phyloP scores from a whole-genome alignment of 2,329 filamentous ascomycete genomes.

The Coniochaeta prunicola region DNA sequence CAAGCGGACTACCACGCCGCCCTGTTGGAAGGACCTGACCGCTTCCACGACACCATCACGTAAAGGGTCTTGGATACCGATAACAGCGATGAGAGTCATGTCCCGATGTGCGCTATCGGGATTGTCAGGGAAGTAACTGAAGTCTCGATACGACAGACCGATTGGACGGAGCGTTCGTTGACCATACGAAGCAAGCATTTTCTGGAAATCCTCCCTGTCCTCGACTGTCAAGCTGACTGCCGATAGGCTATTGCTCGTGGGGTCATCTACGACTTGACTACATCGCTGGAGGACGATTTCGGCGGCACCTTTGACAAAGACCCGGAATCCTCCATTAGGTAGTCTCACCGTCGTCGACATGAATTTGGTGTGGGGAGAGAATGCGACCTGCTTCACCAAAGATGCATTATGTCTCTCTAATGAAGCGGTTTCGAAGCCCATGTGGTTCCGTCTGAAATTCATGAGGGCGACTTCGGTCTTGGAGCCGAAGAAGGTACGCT shows the following conservation, averaged over 20 bases:
- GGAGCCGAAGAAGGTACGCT: conserved; percentile 39
- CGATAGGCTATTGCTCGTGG: conserved; percentile 40
- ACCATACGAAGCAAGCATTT: conserved; percentile 54
- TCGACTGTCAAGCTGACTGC: conserved; percentile 45
- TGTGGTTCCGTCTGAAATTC: conserved; percentile 39
- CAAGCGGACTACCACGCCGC: conserved; percentile 70
- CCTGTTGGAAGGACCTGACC: conserved; percentile 58
- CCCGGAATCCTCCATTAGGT: conserved; percentile 35
- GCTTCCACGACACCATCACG: conserved; percentile 60
- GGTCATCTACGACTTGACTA: conserved; percentile 34
- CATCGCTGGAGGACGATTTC: conserved; percentile 45
- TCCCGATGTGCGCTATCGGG: too few relatives aligned
- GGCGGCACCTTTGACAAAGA: conserved; percentile 50
- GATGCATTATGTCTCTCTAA: conserved; percentile 39
- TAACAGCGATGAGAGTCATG: conserved; percentile 63
- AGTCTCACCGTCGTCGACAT: conserved; percentile 49
- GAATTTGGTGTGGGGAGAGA: conserved; percentile 45
- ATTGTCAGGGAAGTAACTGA: too few relatives aligned
- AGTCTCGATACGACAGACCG: conserved; percentile 66
- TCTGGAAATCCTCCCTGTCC: conserved; percentile 45
- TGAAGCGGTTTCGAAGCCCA: conserved; percentile 35
- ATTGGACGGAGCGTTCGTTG: conserved; percentile 67
- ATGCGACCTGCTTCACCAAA: conserved; percentile 44
- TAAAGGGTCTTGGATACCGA: conserved; percentile 72
- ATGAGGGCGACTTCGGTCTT: conserved; percentile 49